These are phyloP conservation scores for Candida yuanshanica DNA, from an alignment of 805 yeast species.

Conservation along the genomic window DNA sequence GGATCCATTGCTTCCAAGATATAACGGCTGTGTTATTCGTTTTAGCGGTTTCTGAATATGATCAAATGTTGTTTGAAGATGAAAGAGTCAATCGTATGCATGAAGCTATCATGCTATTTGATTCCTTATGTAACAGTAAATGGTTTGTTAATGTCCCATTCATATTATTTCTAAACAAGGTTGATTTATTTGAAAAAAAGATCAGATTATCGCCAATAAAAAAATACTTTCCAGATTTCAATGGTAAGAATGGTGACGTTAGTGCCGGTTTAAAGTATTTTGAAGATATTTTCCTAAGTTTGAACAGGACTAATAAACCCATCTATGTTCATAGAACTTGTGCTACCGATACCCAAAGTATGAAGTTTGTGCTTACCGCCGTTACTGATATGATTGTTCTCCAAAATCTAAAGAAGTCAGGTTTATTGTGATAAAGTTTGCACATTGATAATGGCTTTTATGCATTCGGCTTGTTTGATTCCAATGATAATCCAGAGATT, in stretches of 20 bases:
- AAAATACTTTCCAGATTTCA: constrained; percentile 72
- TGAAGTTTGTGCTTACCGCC: constrained; percentile 87
- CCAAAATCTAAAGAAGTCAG: constrained; percentile 73
- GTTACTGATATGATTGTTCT: constrained; percentile 89
- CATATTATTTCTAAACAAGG: constrained; percentile 83
- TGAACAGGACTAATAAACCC: constrained; percentile 63
- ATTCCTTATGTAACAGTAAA: constrained; percentile 72
- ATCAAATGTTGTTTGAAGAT: constrained; percentile 88
- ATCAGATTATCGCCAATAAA: constrained; percentile 59
- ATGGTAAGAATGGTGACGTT: constrained; percentile 56
- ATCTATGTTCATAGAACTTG: constrained; percentile 90
- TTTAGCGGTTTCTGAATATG: constrained; percentile 86
- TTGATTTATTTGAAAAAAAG: constrained; percentile 74
- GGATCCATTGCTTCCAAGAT: constrained; percentile 93
- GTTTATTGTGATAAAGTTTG: constrained; percentile 44
- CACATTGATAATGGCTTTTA: too few relatives aligned
- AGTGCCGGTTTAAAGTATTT: constrained; percentile 68
- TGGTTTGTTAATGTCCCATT: constrained; percentile 88
- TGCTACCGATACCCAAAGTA: constrained; percentile 87
- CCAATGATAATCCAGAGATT: too few relatives aligned
- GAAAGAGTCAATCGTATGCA: constrained; percentile 84
- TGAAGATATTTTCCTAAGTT: constrained; percentile 56
- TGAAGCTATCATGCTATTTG: constrained; percentile 81
- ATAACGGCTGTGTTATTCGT: constrained; percentile 86
- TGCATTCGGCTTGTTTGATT: too few relatives aligned